Evolutionary conservation across 805 yeast genomes (phyloP), one percentile per base, ranked within the genome.

Genomic region (Candida easanensis): DNA sequence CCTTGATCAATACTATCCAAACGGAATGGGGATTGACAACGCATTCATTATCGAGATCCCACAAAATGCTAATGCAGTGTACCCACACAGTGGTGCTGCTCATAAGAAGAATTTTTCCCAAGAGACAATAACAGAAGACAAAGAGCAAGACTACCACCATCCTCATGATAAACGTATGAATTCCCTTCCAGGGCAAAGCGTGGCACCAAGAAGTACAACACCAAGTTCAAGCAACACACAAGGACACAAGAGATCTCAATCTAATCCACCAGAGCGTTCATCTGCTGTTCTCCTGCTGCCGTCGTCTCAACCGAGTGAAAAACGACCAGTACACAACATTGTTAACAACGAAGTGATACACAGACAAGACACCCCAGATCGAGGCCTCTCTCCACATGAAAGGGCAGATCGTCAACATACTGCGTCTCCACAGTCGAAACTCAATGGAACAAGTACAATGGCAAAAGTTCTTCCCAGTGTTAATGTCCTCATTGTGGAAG

Each of bases 401-500:
- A 13, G 28, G 25, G 11, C 14, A 18, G 27, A 26, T 3, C 30
- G 38, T 17, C 41, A 23, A 25, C 31, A n/a, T 5, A 41, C 37
- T 1, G 41, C 33, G 13, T 31, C 44, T 15, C 45, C 48, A 2
- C 25, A 16, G 2, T 2, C 48, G 11, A 39, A 36, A 17, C 33
- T 27, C 18, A 38, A 46, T 33, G 60, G 54, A 8, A 52, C 50
- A 8, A 49, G 50, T 33, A 63, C 72, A 15, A 63, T 64, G 57
- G 69, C 69, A 15, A 83, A 80, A 41, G 90, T 93, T 17, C 73
- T 91, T 16, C 96, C 97, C 0, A 86, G 88, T 48, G 83, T 93
- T 33, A 88, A 88, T 33, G 96, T 93, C 1, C 67, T 93, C 40
- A 90, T 93, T 32, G 99, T 93, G 9, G 99, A 93, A 63, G 99